Percentiles rank a stretch among this genome's conserved stretches.
Evolutionary conservation across 2,329 filamentous ascomycete species (phyloP).

Genomic region (Magnaporthiopsis incrustans): DNA sequence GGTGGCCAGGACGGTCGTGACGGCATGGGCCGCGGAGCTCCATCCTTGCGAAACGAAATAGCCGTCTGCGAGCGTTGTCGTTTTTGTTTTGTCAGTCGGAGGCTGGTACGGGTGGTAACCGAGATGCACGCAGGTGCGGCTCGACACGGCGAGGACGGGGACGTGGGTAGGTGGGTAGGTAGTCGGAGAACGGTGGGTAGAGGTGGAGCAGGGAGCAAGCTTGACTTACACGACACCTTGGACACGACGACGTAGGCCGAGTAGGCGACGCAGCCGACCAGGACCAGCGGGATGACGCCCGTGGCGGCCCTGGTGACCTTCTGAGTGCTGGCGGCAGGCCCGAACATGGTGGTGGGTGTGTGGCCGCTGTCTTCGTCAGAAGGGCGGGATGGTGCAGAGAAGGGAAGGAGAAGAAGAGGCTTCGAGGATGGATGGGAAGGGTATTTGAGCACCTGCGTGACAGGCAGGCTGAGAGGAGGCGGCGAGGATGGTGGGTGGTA

Average conservation of each 20-base stretch:
- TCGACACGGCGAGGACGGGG: not conserved
- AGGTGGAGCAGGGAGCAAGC: not conserved
- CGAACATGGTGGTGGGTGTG: not conserved
- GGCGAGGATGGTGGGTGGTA: too few species aligned
- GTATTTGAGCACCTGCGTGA: not conserved
- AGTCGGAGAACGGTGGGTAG: not conserved
- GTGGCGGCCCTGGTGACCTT: constrained; percentile 23
- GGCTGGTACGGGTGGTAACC: not conserved
- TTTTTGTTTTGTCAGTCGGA: not conserved
- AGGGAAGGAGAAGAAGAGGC: not conserved
- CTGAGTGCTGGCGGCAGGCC: constrained; percentile 5
- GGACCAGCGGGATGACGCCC: constrained; percentile 60
- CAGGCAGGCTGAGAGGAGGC: not conserved
- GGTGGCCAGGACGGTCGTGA: constrained; percentile 66
- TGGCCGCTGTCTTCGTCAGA: not conserved
- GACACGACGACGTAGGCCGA: constrained; percentile 64
- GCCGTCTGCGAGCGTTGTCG: not conserved
- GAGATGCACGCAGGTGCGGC: too few species aligned
- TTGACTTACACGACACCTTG: constrained; percentile 55
- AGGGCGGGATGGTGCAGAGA: not conserved
- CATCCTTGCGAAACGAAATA: constrained; percentile 2
- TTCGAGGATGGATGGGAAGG: not conserved
- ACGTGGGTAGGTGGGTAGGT: not conserved
- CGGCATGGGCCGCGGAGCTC: constrained; percentile 15
- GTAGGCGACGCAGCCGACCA: constrained; percentile 59